Evolutionary conservation across 2,329 filamentous ascomycete species (phyloP).

Genomic region (Aspergillus sp.): DNA sequence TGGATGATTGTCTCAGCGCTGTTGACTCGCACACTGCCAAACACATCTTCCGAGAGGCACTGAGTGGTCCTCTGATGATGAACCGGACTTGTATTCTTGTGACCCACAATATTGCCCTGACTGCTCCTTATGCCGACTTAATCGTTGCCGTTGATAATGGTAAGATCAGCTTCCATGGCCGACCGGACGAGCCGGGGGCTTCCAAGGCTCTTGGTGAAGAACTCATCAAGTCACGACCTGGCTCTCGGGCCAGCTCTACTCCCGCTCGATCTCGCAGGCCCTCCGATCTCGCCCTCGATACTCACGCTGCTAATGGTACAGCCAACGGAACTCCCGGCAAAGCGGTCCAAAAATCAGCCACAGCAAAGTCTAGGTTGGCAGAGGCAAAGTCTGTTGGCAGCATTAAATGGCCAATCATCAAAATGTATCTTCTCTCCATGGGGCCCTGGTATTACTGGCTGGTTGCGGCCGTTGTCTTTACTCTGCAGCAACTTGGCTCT

Average conservation of each 20-base stretch:
- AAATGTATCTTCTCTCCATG: constrained; percentile 85
- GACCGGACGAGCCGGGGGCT: constrained; percentile 72
- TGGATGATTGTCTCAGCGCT: constrained; percentile 94
- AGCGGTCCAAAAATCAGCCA: constrained; percentile 45
- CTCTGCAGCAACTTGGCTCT: constrained; percentile 77
- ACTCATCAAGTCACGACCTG: constrained; percentile 69
- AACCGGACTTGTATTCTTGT: constrained; percentile 90
- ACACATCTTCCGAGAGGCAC: constrained; percentile 94
- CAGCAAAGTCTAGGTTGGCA: constrained; percentile 50
- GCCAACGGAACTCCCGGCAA: constrained; percentile 34
- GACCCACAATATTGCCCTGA: constrained; percentile 91
- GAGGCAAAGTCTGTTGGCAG: constrained; percentile 83
- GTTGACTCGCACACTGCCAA: constrained; percentile 97
- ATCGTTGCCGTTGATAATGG: constrained; percentile 89
- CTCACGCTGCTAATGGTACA: constrained; percentile 49
- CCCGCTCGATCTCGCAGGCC: constrained; percentile 74
- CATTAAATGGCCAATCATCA: constrained; percentile 83
- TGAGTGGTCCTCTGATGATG: constrained; percentile 84
- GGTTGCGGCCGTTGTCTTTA: constrained; percentile 71
- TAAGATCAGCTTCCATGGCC: constrained; percentile 72
- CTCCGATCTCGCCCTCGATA: constrained; percentile 65
- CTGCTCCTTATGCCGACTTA: constrained; percentile 74
- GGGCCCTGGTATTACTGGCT: constrained; percentile 97
- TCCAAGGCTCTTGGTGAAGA: constrained; percentile 91
- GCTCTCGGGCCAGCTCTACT: constrained; percentile 68